phyloP scores from a whole-genome alignment of 495 filamentous ascomycete species.

The Aspergillus heteromorphus region DNA sequence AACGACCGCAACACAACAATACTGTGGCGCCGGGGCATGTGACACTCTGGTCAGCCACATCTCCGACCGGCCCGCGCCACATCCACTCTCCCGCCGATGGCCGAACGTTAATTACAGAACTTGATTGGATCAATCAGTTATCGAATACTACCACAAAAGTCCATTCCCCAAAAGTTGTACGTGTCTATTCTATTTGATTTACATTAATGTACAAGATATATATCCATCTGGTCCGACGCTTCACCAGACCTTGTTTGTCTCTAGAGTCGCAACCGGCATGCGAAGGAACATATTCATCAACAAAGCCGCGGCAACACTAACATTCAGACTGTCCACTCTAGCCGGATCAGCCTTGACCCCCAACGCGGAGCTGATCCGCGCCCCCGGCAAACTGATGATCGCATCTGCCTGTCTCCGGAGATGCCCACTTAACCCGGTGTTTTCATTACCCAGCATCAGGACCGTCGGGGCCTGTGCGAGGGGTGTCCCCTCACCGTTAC shows the following conservation, averaged over 20 bases:
- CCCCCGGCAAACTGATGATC: conserved; percentile 49
- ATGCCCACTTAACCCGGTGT: conserved; percentile 59
- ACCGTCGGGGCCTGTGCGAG: conserved; percentile 60
- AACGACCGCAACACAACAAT: too few relatives aligned
- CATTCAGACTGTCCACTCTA: conserved; percentile 73
- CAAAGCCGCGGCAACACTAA: conserved; percentile 76
- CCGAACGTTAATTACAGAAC: too few relatives aligned
- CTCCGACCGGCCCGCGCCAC: too few relatives aligned
- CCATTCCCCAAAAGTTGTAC: too few relatives aligned
- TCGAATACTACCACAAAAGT: too few relatives aligned
- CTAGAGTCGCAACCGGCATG: conserved; percentile 29
- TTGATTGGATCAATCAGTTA: too few relatives aligned
- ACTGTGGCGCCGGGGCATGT: too few relatives aligned
- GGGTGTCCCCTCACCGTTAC: neutral
- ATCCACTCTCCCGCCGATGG: too few relatives aligned
- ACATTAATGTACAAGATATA: neutral
- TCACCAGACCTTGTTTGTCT: conserved; percentile 7
- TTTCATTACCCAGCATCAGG: conserved; percentile 79
- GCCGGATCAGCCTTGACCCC: conserved; percentile 37
- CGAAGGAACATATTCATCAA: conserved; percentile 61
- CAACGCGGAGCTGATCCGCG: conserved; percentile 25
- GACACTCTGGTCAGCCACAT: too few relatives aligned
- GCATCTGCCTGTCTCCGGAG: conserved; percentile 60
- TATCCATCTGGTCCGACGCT: neutral
- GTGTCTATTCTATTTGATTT: neutral